These are phyloP conservation scores for Ophiostoma novo-ulmi DNA, from an alignment of 2,329 filamentous ascomycete genomes.

Conservation along the genomic window DNA sequence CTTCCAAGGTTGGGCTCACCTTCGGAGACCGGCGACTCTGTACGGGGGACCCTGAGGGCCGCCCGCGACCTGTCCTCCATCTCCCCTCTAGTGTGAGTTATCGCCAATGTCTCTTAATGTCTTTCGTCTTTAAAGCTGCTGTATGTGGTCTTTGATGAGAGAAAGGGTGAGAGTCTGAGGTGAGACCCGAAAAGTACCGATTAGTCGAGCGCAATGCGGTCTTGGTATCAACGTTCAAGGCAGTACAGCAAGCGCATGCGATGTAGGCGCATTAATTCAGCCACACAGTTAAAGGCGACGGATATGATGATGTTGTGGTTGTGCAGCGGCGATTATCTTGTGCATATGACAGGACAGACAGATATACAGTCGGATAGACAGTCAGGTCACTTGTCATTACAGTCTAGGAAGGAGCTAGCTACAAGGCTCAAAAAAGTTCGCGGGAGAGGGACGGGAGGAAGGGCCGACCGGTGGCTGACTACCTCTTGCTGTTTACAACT, in stretches of 20 bases:
- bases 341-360: not conserved
- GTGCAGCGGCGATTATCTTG: not conserved
- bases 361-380: not conserved
- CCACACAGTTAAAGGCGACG: not conserved
- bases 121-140: not conserved
- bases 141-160: not conserved
- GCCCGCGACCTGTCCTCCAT: constrained; percentile 21
- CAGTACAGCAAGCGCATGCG: not conserved
- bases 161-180: not conserved
- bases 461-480: not conserved
- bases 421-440: not conserved
- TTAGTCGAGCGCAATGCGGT: not conserved
- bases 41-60: constrained; percentile 16
- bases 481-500: not conserved
- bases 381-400: not conserved
- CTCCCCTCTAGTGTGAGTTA: not conserved
- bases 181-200: no score
- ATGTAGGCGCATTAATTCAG: not conserved
- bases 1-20: constrained; percentile 9
- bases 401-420: not conserved
- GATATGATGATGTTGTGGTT: not conserved
- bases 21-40: constrained; percentile 10
- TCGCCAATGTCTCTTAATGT: not conserved
- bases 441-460: not conserved
- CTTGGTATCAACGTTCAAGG: not conserved